These are phyloP conservation scores for Scheffersomyces stipitis DNA, from an alignment of 805 yeast genomes.

Conservation along the genomic window DNA sequence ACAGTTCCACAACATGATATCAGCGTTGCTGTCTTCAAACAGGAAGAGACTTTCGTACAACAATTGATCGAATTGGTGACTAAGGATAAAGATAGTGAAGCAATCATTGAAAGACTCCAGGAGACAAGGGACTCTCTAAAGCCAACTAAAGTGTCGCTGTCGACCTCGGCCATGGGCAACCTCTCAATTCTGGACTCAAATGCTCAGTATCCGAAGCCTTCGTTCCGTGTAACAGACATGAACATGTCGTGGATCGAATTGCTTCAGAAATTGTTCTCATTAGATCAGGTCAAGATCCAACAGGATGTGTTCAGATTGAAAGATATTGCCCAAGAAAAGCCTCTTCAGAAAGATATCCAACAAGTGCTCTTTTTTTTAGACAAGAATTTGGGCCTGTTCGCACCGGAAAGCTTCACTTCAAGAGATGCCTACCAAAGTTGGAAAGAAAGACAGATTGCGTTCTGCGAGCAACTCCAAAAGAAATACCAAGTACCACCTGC, in stretches of 20 bases:
- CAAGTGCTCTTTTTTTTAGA: constrained; percentile 32
- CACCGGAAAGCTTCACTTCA: constrained; percentile 22
- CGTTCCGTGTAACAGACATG: constrained; percentile 56
- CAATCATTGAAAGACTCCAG: constrained; percentile 41
- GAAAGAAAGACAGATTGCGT: constrained; percentile 28
- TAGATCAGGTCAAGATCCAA: constrained; percentile 52
- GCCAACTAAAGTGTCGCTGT: constrained; percentile 17
- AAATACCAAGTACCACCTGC: constrained; percentile 36
- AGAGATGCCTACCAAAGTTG: constrained; percentile 27
- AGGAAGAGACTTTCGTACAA: constrained; percentile 35
- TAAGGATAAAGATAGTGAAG: constrained; percentile 38
- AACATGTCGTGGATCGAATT: constrained; percentile 43
- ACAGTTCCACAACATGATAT: constrained; percentile 28
- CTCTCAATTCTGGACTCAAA: constrained; percentile 1
- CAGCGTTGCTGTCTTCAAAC: constrained; percentile 34
- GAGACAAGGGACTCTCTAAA: constrained; percentile 40
- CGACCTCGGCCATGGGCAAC: constrained; percentile 1
- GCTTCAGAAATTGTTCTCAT: constrained; percentile 48
- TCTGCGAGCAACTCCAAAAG: constrained; percentile 20
- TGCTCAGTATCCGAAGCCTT: constrained; percentile 40
- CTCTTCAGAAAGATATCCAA: constrained; percentile 36
- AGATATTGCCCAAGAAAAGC: constrained; percentile 38
- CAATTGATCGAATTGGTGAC: constrained; percentile 37
- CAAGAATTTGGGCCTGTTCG: constrained; percentile 43
- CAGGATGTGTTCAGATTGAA: constrained; percentile 49